These are phyloP conservation scores for Trifolium subterraneum DNA, from an alignment of 306 rosid genomes.

Conservation along the genomic window DNA sequence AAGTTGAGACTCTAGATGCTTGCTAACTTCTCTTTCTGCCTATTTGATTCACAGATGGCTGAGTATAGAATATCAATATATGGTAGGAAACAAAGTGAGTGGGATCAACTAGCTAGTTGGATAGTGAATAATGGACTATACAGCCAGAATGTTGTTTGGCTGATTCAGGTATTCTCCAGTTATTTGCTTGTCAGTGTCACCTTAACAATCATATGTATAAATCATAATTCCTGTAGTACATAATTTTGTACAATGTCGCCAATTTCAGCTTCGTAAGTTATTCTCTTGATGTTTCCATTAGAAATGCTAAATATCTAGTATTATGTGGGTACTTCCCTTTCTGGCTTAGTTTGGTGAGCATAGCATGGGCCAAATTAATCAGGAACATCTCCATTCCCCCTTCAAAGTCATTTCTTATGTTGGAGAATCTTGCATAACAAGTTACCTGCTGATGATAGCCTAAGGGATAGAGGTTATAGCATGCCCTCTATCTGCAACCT, in stretches of 20 bases:
- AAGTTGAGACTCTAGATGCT: conserved; percentile 25
- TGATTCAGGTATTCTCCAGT: conserved; percentile 78
- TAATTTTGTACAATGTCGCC: background rate
- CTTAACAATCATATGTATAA: background rate
- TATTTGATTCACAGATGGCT: conserved; percentile 79
- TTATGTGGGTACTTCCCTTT: too few relatives aligned
- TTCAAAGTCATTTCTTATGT: too few relatives aligned
- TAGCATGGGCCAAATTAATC: too few relatives aligned
- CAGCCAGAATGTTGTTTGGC: conserved; percentile 93
- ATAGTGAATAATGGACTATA: conserved; percentile 93
- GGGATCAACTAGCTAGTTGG: conserved; percentile 99
- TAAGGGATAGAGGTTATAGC: too few relatives aligned
- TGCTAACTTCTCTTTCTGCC: conserved; percentile 4
- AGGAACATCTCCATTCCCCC: too few relatives aligned
- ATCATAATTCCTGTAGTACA: background rate
- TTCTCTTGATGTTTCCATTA: conserved; percentile 15
- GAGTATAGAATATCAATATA: conserved; percentile 93
- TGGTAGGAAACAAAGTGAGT: conserved; percentile 99
- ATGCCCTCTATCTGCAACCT: too few relatives aligned
- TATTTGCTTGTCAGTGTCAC: background rate
- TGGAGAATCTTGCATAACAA: too few relatives aligned
- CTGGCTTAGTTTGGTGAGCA: too few relatives aligned
- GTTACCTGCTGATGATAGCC: too few relatives aligned
- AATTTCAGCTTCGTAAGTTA: conserved; percentile 26
- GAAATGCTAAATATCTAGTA: too few relatives aligned